Base-by-base conservation (phyloP, 169 alveolate species). In the Prorocentrum cordatum region DNA sequence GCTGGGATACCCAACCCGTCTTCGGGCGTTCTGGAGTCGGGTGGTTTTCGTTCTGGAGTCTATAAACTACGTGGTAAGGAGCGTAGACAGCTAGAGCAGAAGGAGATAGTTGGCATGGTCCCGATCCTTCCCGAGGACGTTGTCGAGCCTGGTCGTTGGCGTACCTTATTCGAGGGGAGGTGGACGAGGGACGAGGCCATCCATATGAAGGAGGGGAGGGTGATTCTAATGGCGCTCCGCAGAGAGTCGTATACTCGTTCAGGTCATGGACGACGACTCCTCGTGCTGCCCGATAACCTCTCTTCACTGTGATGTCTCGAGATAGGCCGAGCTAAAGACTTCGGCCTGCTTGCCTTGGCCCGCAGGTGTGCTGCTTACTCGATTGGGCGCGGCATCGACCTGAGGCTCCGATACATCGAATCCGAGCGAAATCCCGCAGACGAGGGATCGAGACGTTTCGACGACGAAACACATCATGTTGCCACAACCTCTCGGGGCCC, bases 151-250 rank as follows among this genome's bases (percentile, higher is more conserved):
- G 3, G 26, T 0, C 45, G 79, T 0, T 70, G 83, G 83, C 26
- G 29, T 5, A 70, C 83, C 0, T 27, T 70, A 1, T 3, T 70
- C 24, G 36, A 70, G 64, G n/a, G 83, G 20, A 10, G 5, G 29
- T 70, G 83, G 83, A 70, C 10, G 2, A 39, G 27, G 6, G 4
- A 27, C 26, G 83, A 70, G 29, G 39, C 83, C 16, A 70, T 70
- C 14, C 83, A 70, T 22, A 70, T 70, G 83, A 70, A 70, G 26
- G 83, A 70, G 14, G 83, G 66, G 16, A 24, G 83, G n/a, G 83
- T 70, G 38, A 64, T 64, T 0, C 16, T 70, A 45, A 70, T 70
- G 83, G 7, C 62, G 12, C 42, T 70, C 0, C 26, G 83, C 0
- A 36, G 83, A 1, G 82, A 38, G 20, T 26, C n/a, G 1, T 2